These are phyloP conservation scores for Chloranthus sessilifolius DNA, from an alignment of 164 flowering plant genomes.

Conservation along the genomic window DNA sequence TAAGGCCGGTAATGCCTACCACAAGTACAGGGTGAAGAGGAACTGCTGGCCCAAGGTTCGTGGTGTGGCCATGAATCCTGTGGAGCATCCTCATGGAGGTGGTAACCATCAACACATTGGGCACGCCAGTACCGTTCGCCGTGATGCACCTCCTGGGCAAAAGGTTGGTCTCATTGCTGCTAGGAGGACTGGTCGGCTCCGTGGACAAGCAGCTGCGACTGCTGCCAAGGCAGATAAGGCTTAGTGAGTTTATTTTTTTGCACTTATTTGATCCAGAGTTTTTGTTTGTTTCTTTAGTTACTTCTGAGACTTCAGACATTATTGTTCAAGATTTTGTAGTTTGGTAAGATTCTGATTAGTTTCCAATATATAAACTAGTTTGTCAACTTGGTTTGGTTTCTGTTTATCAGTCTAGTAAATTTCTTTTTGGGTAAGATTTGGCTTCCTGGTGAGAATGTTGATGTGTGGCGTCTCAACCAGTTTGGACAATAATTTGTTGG, in stretches of 20 bases:
- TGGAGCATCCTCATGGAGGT: constrained; percentile 64
- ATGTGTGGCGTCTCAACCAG: no score
- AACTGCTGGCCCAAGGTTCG: constrained; percentile 75
- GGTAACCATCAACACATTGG: constrained; percentile 69
- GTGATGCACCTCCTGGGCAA: constrained; percentile 61
- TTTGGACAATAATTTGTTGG: no score
- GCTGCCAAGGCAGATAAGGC: constrained; percentile 43
- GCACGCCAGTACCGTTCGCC: constrained; percentile 53
- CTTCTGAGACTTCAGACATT: no score
- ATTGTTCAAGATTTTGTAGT: no score
- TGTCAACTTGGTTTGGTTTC: no score
- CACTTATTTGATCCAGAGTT: no score
- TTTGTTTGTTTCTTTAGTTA: no score
- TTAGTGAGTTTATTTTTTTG: constrained; percentile 2
- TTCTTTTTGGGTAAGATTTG: no score
- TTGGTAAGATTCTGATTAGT: no score
- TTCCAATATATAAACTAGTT: no score
- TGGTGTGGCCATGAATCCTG: constrained; percentile 70
- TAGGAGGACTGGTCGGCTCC: constrained; percentile 48
- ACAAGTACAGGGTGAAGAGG: constrained; percentile 53
- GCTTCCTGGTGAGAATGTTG: no score
- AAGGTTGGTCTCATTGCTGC: constrained; percentile 66
- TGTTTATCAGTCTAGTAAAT: no score
- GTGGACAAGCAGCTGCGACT: constrained; percentile 56
- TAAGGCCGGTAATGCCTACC: constrained; percentile 59